Percentiles rank a stretch among this genome's conserved stretches.
Conservation (phyloP, 495 filamentous ascomycete species). For the Penicillium herquei region DNA sequence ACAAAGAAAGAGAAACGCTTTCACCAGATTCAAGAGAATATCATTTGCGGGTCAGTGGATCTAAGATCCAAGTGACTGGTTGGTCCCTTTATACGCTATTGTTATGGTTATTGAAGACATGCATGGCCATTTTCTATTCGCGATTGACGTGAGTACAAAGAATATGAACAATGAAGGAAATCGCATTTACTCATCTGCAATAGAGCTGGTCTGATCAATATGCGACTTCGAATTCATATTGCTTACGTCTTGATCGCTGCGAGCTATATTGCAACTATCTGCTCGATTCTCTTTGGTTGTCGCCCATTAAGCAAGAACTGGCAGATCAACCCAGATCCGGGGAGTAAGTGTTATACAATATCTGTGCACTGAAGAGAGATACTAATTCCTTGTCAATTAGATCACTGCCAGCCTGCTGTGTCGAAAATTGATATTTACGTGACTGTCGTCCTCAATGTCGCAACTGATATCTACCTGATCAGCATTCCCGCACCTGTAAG, state of each 20-base stretch:
- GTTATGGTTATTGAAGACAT: slow-evolving; percentile 58
- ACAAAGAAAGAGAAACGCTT: slow-evolving; percentile 41
- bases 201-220: slow-evolving; percentile 48
- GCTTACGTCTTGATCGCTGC: slow-evolving; percentile 50
- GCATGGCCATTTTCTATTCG: slow-evolving; percentile 60
- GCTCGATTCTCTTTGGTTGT: slow-evolving; percentile 55
- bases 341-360: slow-evolving; percentile 32
- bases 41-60: slow-evolving; percentile 49
- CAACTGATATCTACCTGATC: slow-evolving; percentile 55
- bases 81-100: slow-evolving; percentile 58
- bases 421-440: slow-evolving; percentile 48
- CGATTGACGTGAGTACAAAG: slow-evolving; percentile 51
- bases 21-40: slow-evolving; percentile 47
- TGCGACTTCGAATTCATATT: slow-evolving; percentile 48
- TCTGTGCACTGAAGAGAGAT: background rate
- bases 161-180: background rate
- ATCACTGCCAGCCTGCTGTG: slow-evolving; percentile 47
- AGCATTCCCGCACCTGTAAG: slow-evolving; percentile 53
- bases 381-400: slow-evolving; percentile 4
- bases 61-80: slow-evolving; percentile 55
- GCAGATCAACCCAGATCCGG: slow-evolving; percentile 58
- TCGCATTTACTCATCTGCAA: background rate
- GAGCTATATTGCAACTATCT: slow-evolving; percentile 55
- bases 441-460: slow-evolving; percentile 50
- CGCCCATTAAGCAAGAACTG: slow-evolving; percentile 53